Base-by-base conservation (phyloP, 2,329 filamentous ascomycete genomes). In the Fusarium oxysporum region DNA sequence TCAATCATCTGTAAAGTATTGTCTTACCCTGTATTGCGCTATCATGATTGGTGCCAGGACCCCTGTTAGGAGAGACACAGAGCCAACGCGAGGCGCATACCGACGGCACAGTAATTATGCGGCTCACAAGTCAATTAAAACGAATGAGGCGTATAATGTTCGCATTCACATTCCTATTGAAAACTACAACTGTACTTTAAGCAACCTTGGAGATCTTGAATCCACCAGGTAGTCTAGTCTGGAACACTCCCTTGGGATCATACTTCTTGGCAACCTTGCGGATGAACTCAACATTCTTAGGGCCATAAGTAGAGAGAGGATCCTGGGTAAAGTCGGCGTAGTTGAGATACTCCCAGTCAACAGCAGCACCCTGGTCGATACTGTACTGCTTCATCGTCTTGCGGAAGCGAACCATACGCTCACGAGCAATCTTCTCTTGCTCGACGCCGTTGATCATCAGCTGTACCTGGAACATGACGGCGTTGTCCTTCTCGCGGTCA, bases 301-400 rank as follows among this genome's bases (percentile, higher is more conserved):
- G 8, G 0, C 64, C 64, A 14, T 67, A 67, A 0, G 64, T 67
- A 30, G 64, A 67, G 0, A 67, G 51, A 6, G 64, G 64, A 28
- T 67, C 64, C 10, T 67, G 64, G 0, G 51, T 67, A 2, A 67
- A 67, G n/a, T 67, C 64, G 12, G 64, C 64, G 19, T 67, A 67
- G 28, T 67, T 67, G 2, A 67, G 64, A 30, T 67, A 67, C 28
- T 67, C 62, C 64, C 64, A 67, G 1, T 67, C 44, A 1, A 67
- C 64, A 6, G 64, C 62, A 7, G 32, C 62, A 1, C 37, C 44
- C 13, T 67, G 44, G 8, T 60, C 62, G 1, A 67, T 21, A 5
- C 62, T 67, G 6, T 41, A 66, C n/a, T 67, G 64, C 38, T 67
- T 67, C 5, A 67, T 59, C 0, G 38, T 28, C 21, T 51, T 43